A percentile compares a stretch with the other conserved stretches of the same genome.
Conservation (phyloP, 2,329 filamentous ascomycete genomes). For the Diaporthe sp. region DNA sequence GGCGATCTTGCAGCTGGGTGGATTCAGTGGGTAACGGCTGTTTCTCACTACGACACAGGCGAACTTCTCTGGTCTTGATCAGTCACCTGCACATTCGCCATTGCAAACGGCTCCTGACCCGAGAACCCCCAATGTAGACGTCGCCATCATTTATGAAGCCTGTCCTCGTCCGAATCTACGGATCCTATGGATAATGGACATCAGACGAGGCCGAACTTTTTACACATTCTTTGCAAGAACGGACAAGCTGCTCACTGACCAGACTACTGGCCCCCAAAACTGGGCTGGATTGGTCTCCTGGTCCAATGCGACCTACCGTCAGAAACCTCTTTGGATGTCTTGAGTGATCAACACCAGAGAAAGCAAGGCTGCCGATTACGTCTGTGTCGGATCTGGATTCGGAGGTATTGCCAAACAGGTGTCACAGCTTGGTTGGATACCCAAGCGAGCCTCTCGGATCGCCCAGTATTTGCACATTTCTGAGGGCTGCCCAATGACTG, state of each 20-base stretch:
- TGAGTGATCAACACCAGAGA: not conserved
- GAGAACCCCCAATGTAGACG: not conserved
- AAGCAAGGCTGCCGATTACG: not conserved
- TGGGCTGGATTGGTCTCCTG: not conserved
- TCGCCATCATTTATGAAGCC: not conserved
- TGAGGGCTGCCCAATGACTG: not conserved
- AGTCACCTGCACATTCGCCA: not conserved
- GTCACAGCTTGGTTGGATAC: not conserved
- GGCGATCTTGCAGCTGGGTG: slow-evolving; percentile 18
- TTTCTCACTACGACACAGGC: not conserved
- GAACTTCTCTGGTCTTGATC: not conserved
- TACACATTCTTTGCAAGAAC: not conserved
- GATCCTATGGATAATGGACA: not conserved
- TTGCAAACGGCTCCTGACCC: not conserved
- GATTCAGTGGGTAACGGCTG: slow-evolving; percentile 1
- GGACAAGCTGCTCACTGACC: not conserved
- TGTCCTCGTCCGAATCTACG: not conserved
- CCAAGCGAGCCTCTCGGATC: not conserved
- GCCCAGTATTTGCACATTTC: not conserved
- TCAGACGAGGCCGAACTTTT: not conserved
- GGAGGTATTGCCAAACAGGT: not conserved
- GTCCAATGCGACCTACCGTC: not conserved
- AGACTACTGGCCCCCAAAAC: not conserved
- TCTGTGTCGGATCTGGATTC: no score
- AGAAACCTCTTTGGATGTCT: not conserved